Conservation (phyloP, 495 filamentous ascomycete species). For the Xanthoparmelia taractica region DNA sequence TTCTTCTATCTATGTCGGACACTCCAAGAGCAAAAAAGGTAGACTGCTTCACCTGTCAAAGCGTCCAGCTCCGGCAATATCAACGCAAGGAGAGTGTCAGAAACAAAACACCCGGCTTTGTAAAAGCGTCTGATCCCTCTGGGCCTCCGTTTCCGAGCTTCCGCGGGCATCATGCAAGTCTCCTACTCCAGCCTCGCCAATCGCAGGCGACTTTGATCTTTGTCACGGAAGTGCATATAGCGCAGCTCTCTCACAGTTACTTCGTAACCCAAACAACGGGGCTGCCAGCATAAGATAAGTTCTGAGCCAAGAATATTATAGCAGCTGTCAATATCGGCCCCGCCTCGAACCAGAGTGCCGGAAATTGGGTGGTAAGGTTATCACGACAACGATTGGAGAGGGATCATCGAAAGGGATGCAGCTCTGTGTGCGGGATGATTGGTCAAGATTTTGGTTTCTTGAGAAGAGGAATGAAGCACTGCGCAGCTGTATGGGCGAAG, state of each 20-base stretch:
- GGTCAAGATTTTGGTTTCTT: background rate
- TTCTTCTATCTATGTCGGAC: background rate
- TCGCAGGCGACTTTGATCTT: constrained; percentile 1
- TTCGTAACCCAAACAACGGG: background rate
- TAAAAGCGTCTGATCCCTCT: constrained; percentile 16
- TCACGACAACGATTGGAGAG: background rate
- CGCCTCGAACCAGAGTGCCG: constrained; percentile 5
- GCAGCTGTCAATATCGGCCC: background rate
- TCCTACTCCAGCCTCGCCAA: constrained; percentile 19
- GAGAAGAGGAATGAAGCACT: background rate
- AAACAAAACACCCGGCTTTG: background rate
- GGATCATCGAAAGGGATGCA: background rate
- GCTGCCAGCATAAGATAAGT: background rate
- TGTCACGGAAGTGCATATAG: constrained; percentile 2
- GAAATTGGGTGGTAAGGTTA: background rate
- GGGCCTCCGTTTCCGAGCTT: constrained; percentile 13
- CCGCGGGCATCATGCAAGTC: constrained; percentile 6
- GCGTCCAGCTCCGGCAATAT: background rate
- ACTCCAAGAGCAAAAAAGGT: background rate
- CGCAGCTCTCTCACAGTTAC: background rate
- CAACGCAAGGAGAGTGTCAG: background rate
- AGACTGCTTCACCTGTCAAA: background rate
- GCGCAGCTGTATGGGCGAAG: background rate
- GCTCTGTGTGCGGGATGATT: background rate
- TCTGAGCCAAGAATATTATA: background rate